Evolutionary conservation across 306 rosid genomes (phyloP).

Genomic region (Lotus japonicus): DNA sequence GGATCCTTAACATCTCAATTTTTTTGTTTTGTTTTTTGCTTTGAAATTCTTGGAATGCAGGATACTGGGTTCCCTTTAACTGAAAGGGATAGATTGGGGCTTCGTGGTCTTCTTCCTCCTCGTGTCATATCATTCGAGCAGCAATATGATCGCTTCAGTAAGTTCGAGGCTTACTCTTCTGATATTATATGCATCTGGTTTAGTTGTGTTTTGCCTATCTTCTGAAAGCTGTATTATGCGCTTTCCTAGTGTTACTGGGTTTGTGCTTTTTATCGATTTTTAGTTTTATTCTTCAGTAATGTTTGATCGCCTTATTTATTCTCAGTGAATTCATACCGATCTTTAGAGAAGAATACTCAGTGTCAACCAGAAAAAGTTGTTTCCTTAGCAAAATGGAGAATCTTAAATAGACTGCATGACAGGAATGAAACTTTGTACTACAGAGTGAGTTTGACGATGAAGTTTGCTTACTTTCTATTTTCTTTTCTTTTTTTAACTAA

Average conservation of each 20-base stretch:
- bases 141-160: constrained; percentile 93
- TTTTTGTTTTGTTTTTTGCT: neutral
- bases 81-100: constrained; percentile 93
- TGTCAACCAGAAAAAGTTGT: constrained; percentile 65
- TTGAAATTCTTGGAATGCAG: constrained; percentile 40
- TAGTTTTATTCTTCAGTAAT: neutral
- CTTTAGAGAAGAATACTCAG: constrained; percentile 80
- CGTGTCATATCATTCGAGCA: constrained; percentile 95
- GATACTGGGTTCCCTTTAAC: constrained; percentile 95
- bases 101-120: constrained; percentile 97
- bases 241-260: neutral
- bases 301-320: constrained; percentile 1
- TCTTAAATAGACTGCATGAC: constrained; percentile 92
- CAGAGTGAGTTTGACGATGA: constrained; percentile 57
- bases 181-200: neutral
- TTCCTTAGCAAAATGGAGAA: constrained; percentile 95
- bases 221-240: neutral
- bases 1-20: neutral
- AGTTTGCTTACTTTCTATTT: neutral
- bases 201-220: constrained; percentile 1
- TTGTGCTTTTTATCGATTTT: neutral
- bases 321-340: constrained; percentile 87
- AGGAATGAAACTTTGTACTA: constrained; percentile 93
- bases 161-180: constrained; percentile 25
- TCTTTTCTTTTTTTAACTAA: neutral